Percentiles rank a stretch among this genome's conserved stretches.
Evolutionary conservation across 2,329 filamentous ascomycete genomes (phyloP).

Genomic region (Fusarium nurragi): DNA sequence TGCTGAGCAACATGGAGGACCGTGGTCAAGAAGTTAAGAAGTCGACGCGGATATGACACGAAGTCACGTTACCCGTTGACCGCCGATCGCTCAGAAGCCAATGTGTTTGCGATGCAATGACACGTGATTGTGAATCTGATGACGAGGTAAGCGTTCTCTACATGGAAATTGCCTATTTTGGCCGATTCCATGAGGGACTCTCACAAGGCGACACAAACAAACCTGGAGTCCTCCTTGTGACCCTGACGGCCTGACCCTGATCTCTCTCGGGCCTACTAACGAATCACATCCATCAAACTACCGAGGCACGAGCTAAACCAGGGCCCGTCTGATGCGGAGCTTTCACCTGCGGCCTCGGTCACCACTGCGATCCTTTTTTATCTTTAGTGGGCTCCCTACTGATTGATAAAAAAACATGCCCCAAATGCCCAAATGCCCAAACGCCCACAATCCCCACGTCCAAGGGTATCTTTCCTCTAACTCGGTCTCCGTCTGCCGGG

Average conservation of each 20-base stretch:
- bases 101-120: no score
- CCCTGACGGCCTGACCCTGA: not conserved
- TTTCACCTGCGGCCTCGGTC: constrained; percentile 39
- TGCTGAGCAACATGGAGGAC: not conserved
- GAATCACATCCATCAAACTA: constrained; percentile 37
- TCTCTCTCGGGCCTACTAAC: constrained; percentile 18
- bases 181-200: no score
- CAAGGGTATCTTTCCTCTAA: not conserved
- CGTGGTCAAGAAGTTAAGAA: not conserved
- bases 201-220: no score
- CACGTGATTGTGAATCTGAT: not conserved
- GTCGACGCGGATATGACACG: constrained; percentile 16
- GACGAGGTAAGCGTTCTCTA: not conserved
- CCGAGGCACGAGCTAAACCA: constrained; percentile 35
- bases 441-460: not conserved
- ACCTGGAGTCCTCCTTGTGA: not conserved
- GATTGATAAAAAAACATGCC: constrained; percentile 7
- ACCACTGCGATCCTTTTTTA: constrained; percentile 35
- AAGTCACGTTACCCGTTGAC: constrained; percentile 5
- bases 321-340: constrained; percentile 8
- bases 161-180: no score
- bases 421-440: not conserved
- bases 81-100: not conserved
- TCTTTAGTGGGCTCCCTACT: not conserved
- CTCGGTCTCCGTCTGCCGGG: constrained; percentile 16